Conservation (phyloP, 228 moss, liverwort and hornwort genomes). For the Sphagnum magellanicum region DNA sequence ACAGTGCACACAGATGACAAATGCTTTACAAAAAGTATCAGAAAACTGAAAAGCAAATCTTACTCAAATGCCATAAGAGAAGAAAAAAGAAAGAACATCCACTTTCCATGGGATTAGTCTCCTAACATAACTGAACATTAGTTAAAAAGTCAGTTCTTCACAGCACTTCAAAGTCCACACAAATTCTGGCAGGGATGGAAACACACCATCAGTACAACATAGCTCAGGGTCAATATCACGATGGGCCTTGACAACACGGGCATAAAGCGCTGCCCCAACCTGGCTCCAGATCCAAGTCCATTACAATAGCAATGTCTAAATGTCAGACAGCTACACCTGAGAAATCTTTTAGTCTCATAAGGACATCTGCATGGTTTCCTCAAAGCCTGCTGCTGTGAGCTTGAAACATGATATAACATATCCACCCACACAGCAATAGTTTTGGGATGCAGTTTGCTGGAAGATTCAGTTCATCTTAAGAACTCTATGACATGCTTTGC, state of each 20-base stretch:
- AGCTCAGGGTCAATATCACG: conserved; percentile 86
- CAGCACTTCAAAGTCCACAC: neutral
- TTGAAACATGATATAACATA: neutral
- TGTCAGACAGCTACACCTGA: neutral
- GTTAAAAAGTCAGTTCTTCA: too few relatives aligned
- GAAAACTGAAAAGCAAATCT: neutral
- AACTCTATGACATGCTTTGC: neutral
- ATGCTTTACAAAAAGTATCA: too few relatives aligned
- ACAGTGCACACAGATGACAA: conserved; percentile 11
- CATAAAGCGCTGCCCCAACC: conserved; percentile 84
- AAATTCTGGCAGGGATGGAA: neutral
- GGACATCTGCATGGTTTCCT: neutral
- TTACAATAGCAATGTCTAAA: neutral
- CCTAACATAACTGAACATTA: too few relatives aligned
- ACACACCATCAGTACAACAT: conserved; percentile 83
- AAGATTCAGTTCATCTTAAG: neutral
- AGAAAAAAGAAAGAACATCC: too few relatives aligned
- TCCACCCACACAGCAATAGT: neutral
- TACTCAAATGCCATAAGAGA: neutral
- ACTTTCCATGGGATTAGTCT: too few relatives aligned
- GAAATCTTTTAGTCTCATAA: neutral
- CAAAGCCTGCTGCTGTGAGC: neutral
- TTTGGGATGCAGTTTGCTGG: neutral
- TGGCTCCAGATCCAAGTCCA: conserved; percentile 16
- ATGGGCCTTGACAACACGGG: conserved; percentile 81